phyloP scores from a whole-genome alignment of 108 stramenopile genomes.

The Cyclotella kingstonii region DNA sequence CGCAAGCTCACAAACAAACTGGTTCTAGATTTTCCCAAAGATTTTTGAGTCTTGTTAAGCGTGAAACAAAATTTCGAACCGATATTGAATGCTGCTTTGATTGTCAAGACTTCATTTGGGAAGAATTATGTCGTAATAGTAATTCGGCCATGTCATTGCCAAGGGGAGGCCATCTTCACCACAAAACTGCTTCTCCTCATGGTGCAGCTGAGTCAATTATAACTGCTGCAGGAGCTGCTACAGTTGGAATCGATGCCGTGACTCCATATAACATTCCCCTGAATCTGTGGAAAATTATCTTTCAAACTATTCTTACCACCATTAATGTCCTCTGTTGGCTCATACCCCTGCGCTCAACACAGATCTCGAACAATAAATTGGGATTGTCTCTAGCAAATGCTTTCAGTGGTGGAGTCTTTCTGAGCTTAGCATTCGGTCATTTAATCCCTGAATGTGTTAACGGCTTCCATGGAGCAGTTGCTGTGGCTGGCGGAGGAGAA shows the following conservation, averaged over 20 bases:
- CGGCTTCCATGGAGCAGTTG: constrained; percentile 66
- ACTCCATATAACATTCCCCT: constrained; percentile 71
- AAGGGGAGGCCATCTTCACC: constrained; percentile 37
- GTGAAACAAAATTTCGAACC: constrained; percentile 7
- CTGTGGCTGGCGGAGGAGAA: no score
- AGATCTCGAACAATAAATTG: constrained; percentile 77
- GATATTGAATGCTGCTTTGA: constrained; percentile 34
- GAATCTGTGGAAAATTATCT: constrained; percentile 86
- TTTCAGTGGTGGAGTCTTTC: constrained; percentile 96
- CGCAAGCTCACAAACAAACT: constrained; percentile 6
- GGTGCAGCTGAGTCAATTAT: constrained; percentile 5
- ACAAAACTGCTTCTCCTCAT: background rate
- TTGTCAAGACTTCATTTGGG: constrained; percentile 36
- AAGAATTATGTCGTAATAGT: background rate
- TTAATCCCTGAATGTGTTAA: constrained; percentile 93
- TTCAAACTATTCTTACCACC: constrained; percentile 79
- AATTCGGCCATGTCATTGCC: constrained; percentile 11
- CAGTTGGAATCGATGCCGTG: constrained; percentile 4
- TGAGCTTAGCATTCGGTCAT: constrained; percentile 94
- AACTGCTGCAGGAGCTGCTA: constrained; percentile 19
- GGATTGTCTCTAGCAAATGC: constrained; percentile 89
- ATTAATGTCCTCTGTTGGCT: constrained; percentile 92
- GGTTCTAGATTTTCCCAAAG: constrained; percentile 21
- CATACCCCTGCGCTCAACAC: constrained; percentile 75
- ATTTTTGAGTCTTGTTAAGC: constrained; percentile 28